These are phyloP conservation scores for Ceratocystis harringtonii DNA, from an alignment of 2,329 filamentous ascomycete genomes.

Conservation along the genomic window DNA sequence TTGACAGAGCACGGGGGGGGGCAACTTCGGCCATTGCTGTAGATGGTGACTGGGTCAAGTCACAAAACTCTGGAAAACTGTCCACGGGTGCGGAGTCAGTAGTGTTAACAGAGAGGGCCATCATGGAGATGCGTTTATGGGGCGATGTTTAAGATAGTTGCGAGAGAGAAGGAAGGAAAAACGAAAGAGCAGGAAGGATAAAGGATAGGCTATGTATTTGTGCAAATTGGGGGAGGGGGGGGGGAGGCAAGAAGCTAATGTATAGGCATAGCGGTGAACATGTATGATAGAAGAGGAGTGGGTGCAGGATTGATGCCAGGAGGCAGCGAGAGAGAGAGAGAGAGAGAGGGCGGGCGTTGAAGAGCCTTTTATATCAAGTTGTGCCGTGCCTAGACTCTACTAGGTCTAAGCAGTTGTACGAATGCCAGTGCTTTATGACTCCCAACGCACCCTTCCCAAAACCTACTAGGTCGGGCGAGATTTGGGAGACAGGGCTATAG, in stretches of 20 bases:
- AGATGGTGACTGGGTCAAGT: constrained; percentile 25
- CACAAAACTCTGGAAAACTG: constrained; percentile 33
- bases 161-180: neutral
- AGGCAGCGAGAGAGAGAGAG: neutral
- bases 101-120: constrained; percentile 26
- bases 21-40: constrained; percentile 17
- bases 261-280: constrained; percentile 2
- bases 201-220: neutral
- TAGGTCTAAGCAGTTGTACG: constrained; percentile 1
- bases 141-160: neutral
- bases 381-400: neutral
- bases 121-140: constrained; percentile 22
- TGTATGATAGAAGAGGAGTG: neutral
- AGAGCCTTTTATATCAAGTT: constrained; percentile 12
- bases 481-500: neutral
- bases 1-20: constrained; percentile 11
- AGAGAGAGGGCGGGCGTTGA: neutral
- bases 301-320: neutral
- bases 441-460: neutral
- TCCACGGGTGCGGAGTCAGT: constrained; percentile 28
- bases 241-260: neutral
- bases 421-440: neutral
- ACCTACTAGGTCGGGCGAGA: neutral
- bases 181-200: neutral
- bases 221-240: neutral